Evolutionary conservation across 768 basidiomycete genomes (phyloP), one percentile per base, ranked within the genome.

Genomic region (Psilocybe cubensis): DNA sequence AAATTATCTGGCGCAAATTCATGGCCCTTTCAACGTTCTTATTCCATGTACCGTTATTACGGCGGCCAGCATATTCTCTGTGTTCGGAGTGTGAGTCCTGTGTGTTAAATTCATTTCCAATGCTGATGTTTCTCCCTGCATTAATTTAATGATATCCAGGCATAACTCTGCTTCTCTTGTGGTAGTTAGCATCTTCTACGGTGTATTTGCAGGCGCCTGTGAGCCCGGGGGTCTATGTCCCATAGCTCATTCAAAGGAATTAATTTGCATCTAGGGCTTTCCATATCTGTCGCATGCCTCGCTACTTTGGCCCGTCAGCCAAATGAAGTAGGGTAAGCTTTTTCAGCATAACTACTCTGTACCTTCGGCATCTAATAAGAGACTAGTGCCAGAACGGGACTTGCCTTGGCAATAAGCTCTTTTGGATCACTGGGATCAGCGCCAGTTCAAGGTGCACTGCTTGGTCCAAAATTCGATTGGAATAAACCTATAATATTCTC

Each of bases 171-270:
- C 59, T 0, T 69, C 72, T 9, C 64, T 79, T n/a, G 65, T 79
- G 24, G 64, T 70, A 23, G 70, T 83, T 31, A 72, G 72, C 41
- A 63, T 77, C 1, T 54, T 82, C 14, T 81, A 81, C 54, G 79
- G 80, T 1, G 63, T 81, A 31, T 73, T 75, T 41, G 77, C 79
- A 3, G 78, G 79, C 14, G 77, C 76, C 45, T 78, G 76, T 77
- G 48, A 62, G 71, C 60, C 25, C 8, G 14, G 10, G 23, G 21
- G 27, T n/a, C 11, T 27, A 27, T 43, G 48, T 38, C 6, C 27
- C 21, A 23, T n/a, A n/a, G n/a, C 7, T 29, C 31, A 1, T n/a
- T 3, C 20, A 23, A 20, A 1, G 9, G n/a, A 20, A 20, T 10
- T 28, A 8, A 47, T 41, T 17, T 41, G 23, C 3, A 12, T 5